Percentiles rank a stretch among this genome's conserved stretches.
phyloP scores from a whole-genome alignment of 1,139 yeast genomes.

The Arxiozyma slooffiae region DNA sequence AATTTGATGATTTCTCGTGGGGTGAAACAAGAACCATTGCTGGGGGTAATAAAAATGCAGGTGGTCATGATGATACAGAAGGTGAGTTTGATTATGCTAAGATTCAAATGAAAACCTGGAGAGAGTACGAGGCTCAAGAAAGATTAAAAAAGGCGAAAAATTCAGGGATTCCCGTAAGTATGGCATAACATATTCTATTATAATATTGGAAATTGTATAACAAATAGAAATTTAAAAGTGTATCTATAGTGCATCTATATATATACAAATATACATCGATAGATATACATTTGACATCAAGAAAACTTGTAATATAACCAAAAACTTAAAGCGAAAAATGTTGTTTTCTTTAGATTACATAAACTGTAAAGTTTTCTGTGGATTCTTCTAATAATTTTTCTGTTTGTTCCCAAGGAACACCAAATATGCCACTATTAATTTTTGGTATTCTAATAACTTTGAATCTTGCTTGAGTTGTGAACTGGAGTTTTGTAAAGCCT shows the following conservation, averaged over 20 bases:
- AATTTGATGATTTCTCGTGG: constrained; percentile 97
- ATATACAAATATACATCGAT: not conserved
- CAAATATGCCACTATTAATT: constrained; percentile 71
- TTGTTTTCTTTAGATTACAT: constrained; percentile 7
- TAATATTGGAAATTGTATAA: not conserved
- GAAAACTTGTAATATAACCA: not conserved
- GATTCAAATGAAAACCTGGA: constrained; percentile 87
- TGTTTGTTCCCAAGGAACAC: constrained; percentile 68
- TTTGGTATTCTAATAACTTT: constrained; percentile 37
- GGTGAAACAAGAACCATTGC: constrained; percentile 89
- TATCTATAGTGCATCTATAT: too few species aligned
- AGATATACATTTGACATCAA: not conserved
- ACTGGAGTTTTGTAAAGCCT: constrained; percentile 13
- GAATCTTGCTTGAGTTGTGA: constrained; percentile 3
- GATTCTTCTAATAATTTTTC: constrained; percentile 39
- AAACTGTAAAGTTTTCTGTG: constrained; percentile 30
- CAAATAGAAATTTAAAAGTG: not conserved
- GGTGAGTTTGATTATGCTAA: constrained; percentile 86
- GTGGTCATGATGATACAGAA: constrained; percentile 52
- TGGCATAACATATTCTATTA: constrained; percentile 2
- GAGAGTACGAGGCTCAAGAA: constrained; percentile 72
- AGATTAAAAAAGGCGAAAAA: constrained; percentile 9
- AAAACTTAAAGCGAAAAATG: not conserved
- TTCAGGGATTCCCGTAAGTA: constrained; percentile 1
- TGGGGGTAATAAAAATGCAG: constrained; percentile 47